These are phyloP conservation scores for Cardamine chenopodiifolia DNA, from an alignment of 345 rosid species.

Conservation along the genomic window DNA sequence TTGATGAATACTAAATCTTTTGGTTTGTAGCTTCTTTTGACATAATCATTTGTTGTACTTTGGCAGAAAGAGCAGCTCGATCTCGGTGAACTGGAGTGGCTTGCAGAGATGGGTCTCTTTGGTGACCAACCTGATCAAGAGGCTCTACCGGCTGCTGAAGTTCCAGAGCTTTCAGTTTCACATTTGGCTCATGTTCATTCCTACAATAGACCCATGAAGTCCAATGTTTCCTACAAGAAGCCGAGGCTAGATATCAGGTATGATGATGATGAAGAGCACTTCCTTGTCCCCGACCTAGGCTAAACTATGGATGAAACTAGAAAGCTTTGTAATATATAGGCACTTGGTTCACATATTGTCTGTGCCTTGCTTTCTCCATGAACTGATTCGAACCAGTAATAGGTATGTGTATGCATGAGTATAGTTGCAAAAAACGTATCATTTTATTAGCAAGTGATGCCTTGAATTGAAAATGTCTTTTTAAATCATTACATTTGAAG, in stretches of 20 bases:
- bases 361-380: conserved; percentile 6
- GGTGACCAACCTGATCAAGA: conserved; percentile 64
- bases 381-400: not conserved
- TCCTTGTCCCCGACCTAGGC: conserved; percentile 91
- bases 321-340: conserved; percentile 48
- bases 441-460: conserved; percentile 37
- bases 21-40: conserved; percentile 21
- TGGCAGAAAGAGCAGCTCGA: conserved; percentile 60
- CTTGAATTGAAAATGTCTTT: conserved; percentile 20
- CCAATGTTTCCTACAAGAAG: conserved; percentile 63
- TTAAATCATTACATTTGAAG: conserved; percentile 32
- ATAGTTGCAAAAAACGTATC: not conserved
- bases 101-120: conserved; percentile 63
- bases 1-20: not conserved
- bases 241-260: conserved; percentile 63
- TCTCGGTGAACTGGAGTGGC: conserved; percentile 81
- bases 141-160: conserved; percentile 73
- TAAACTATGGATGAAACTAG: conserved; percentile 71
- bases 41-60: not conserved
- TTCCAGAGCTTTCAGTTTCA: conserved; percentile 74
- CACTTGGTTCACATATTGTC: conserved; percentile 29
- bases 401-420: conserved; percentile 2
- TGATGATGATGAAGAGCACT: conserved; percentile 71
- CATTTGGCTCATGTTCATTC: conserved; percentile 42
- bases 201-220: conserved; percentile 55